Evolutionary conservation across 352 stramenopile species (phyloP), one percentile per base, ranked within the genome.

Genomic region (Globisporangium spiculum): DNA sequence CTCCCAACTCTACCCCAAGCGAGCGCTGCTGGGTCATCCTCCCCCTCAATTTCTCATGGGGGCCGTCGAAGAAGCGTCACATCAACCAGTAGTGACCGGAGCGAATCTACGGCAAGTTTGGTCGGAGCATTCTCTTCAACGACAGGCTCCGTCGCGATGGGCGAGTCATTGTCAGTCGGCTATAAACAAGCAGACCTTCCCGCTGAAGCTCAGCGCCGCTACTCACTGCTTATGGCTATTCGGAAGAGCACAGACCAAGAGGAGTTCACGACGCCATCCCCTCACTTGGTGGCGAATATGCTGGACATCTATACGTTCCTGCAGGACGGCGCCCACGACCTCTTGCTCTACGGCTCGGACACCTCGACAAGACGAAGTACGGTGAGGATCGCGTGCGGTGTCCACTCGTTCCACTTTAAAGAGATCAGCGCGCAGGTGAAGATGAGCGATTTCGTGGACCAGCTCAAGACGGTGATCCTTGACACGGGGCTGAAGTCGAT

Each of bases 291-390:
- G 50, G 74, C 84, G n/a, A 85, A 84, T 55, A 86, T 78, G 59
- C 58, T 89, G 20, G 80, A 86, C 30, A 60, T 90, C 18, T 78
- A 82, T 52, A 78, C 60, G 26, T 80, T 87, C n/a, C 55, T 89
- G 18, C 75, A 89, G 36, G 75, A 74, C 41, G 77, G 80, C 0
- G 65, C 65, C 0, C 75, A 65, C 18, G 72, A 83, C 26, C 65
- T 90, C 24, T 56, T 89, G 26, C 67, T 90, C 16, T 77, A 60
- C 36, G 82, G 82, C 18, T 73, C 70, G 1, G 80, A 88, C 22
- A 74, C 75, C 9, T 75, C 72, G 10, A 77, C 77, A 27, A 71
- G 77, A 22, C 70, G 80, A 18, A 80, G 77, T 24, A 73, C 80
- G 0, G 79, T 71, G 5, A 81, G 86, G 65, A 67, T 88, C n/a